A percentile compares a stretch with the other conserved stretches of the same genome.
Conservation (phyloP, 345 rosid species). For the Angophora floribunda region DNA sequence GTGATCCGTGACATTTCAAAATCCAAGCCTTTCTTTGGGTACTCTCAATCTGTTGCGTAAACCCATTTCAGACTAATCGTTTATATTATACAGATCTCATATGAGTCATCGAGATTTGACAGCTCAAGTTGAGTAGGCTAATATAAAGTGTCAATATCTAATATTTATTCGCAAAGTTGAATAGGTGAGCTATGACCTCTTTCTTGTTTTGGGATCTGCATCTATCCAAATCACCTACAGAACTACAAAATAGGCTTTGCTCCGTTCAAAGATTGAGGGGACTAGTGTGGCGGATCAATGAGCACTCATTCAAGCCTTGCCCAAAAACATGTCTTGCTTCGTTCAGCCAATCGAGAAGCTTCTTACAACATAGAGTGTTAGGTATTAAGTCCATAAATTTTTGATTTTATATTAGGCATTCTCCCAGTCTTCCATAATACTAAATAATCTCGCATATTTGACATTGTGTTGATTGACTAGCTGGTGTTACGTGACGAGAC, state of each 20-base stretch:
- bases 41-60: fast-evolving
- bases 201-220: neutral
- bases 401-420: neutral
- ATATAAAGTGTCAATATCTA: too few relatives aligned
- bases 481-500: neutral
- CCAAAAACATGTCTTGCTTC: neutral
- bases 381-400: neutral
- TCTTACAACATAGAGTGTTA: neutral
- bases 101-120: fast-evolving
- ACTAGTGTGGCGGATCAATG: neutral
- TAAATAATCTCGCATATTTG: neutral
- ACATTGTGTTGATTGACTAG: neutral
- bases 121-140: neutral
- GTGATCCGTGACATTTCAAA: too few relatives aligned
- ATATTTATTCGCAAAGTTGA: too few relatives aligned
- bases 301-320: neutral
- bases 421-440: fast-evolving
- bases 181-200: neutral
- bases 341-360: neutral
- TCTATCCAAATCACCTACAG: too few relatives aligned
- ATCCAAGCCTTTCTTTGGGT: too few relatives aligned
- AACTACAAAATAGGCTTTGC: neutral
- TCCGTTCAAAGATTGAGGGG: neutral
- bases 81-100: fast-evolving
- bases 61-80: fast-evolving